Conservation (phyloP, 257 asterid genomes). For the Salvia splendens region DNA sequence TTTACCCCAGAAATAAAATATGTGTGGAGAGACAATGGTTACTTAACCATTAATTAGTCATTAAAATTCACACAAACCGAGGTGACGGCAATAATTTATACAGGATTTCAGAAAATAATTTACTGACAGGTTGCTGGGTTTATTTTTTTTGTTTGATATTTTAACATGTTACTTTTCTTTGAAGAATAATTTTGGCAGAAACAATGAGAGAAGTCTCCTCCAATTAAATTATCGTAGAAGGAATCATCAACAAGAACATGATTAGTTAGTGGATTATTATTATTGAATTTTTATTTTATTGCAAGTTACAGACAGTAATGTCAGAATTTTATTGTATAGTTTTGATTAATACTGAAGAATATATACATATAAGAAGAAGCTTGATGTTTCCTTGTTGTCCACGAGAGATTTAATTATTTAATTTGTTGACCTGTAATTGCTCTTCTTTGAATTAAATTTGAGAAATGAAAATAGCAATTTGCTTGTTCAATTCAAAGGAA, state of each 20-base stretch:
- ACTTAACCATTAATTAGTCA: slow-evolving; percentile 30
- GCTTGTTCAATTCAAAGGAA: neutral
- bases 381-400: slow-evolving; percentile 29
- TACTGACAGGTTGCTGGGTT: slow-evolving; percentile 41
- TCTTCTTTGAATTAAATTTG: neutral
- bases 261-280: slow-evolving; percentile 42
- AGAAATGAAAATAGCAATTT: neutral
- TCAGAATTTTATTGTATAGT: slow-evolving; percentile 44
- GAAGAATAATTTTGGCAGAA: slow-evolving; percentile 32
- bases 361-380: slow-evolving; percentile 21
- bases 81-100: slow-evolving; percentile 32
- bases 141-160: slow-evolving; percentile 5
- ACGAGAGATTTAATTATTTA: slow-evolving; percentile 21
- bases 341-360: slow-evolving; percentile 19
- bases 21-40: slow-evolving; percentile 35
- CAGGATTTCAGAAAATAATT: slow-evolving; percentile 28
- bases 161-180: slow-evolving; percentile 34
- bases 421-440: neutral
- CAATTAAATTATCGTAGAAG: slow-evolving; percentile 40
- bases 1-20: slow-evolving; percentile 25
- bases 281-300: slow-evolving; percentile 28
- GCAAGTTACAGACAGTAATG: slow-evolving; percentile 42
- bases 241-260: slow-evolving; percentile 35
- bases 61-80: slow-evolving; percentile 34
- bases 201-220: slow-evolving; percentile 34